Evolutionary conservation across 2,329 filamentous ascomycete genomes (phyloP).

Genomic region (Sclerotinia subarctica): DNA sequence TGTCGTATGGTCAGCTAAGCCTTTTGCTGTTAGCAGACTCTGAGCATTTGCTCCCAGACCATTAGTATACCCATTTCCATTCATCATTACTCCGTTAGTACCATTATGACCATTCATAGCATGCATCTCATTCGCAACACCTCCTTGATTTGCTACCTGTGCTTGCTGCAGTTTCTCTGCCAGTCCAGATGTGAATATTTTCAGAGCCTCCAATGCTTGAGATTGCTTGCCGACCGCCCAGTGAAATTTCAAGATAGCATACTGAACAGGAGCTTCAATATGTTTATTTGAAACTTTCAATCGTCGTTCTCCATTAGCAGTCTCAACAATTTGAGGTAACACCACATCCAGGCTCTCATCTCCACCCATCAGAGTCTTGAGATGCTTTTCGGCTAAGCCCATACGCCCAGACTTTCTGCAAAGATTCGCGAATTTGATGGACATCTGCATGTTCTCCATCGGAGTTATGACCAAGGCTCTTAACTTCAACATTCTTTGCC

Average conservation of each 20-base stretch:
- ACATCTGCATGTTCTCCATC: conserved; percentile 95
- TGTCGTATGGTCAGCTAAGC: conserved; percentile 58
- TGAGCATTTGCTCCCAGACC: conserved; percentile 42
- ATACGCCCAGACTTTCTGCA: conserved; percentile 95
- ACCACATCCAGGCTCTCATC: conserved; percentile 60
- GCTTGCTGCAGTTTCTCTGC: conserved; percentile 40
- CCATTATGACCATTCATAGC: conserved; percentile 41
- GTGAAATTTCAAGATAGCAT: conserved; percentile 95
- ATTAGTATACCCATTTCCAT: conserved; percentile 41
- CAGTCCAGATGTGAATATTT: conserved; percentile 59
- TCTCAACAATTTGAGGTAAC: conserved; percentile 48
- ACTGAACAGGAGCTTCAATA: conserved; percentile 71
- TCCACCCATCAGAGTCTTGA: conserved; percentile 82
- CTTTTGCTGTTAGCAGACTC: conserved; percentile 39
- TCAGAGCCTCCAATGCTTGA: conserved; percentile 56
- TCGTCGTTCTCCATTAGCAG: conserved; percentile 28
- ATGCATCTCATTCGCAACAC: conserved; percentile 37
- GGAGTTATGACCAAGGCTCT: conserved; percentile 88
- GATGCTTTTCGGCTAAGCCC: conserved; percentile 90
- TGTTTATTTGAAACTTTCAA: conserved; percentile 24
- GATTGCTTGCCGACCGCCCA: conserved; percentile 79
- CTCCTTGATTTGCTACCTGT: conserved; percentile 33
- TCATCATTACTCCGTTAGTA: conserved; percentile 40
- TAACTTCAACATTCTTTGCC: conserved; percentile 96
- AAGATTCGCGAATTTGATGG: conserved; percentile 98